phyloP scores from a whole-genome alignment of 2,329 filamentous ascomycete genomes.

The Aspergillus awamori region DNA sequence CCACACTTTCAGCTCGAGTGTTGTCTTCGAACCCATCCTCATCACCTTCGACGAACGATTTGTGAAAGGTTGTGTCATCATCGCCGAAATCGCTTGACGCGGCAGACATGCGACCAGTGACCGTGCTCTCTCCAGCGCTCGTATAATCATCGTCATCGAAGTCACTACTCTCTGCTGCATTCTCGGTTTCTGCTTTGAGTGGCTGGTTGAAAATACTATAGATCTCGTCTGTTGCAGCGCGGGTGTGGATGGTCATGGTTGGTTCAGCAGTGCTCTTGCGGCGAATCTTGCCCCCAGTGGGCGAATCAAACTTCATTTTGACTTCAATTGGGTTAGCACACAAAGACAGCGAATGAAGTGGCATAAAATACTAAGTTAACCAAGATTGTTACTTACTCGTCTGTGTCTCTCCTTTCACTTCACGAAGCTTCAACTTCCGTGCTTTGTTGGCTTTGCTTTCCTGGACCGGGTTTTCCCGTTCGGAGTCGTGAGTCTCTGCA shows the following conservation, averaged over 20 bases:
- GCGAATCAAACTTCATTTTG: slow-evolving; percentile 90
- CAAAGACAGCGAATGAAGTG: background rate
- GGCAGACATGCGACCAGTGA: slow-evolving; percentile 70
- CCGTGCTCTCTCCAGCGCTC: slow-evolving; percentile 81
- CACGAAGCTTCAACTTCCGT: slow-evolving; percentile 78
- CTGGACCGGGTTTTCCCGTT: slow-evolving; percentile 25
- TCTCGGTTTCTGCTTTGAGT: slow-evolving; percentile 55
- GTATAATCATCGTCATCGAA: slow-evolving; percentile 76
- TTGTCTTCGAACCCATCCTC: slow-evolving; percentile 45
- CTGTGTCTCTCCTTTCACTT: slow-evolving; percentile 83
- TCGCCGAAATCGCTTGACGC: slow-evolving; percentile 67
- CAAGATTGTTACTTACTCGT: slow-evolving; percentile 65
- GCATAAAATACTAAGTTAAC: background rate
- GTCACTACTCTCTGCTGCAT: slow-evolving; percentile 64
- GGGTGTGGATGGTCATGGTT: slow-evolving; percentile 98
- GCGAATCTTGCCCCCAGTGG: slow-evolving; percentile 78
- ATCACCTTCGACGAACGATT: slow-evolving; percentile 49
- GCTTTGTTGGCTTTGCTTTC: slow-evolving; percentile 45
- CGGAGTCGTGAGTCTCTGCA: slow-evolving; percentile 18
- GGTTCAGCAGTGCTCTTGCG: slow-evolving; percentile 77
- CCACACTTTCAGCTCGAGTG: slow-evolving; percentile 58
- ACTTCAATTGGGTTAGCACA: slow-evolving; percentile 56
- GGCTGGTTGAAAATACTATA: slow-evolving; percentile 97
- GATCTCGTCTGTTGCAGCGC: slow-evolving; percentile 93
- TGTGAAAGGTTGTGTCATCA: slow-evolving; percentile 52